Percentiles rank a stretch among this genome's conserved stretches.
Evolutionary conservation across 345 rosid species (phyloP).

Genomic region (Heritiera littoralis): DNA sequence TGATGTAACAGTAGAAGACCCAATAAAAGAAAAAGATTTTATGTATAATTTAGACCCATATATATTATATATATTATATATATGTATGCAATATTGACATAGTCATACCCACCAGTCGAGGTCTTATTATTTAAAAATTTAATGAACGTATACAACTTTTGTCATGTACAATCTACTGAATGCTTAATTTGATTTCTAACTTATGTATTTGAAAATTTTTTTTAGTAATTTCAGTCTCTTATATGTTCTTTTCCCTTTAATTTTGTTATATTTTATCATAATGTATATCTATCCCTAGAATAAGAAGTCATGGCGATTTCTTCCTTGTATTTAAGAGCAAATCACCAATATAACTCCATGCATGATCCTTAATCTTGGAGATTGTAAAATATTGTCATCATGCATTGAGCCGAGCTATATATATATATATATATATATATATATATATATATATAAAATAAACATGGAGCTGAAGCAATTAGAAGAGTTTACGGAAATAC

Average conservation of each 20-base stretch:
- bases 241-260: neutral
- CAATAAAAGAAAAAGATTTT: neutral
- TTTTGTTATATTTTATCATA: neutral
- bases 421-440: too few species aligned
- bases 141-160: too few species aligned
- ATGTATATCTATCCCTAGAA: too few species aligned
- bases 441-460: too few species aligned
- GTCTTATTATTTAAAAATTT: too few species aligned
- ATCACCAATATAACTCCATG: neutral
- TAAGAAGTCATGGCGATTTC: neutral
- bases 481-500: neutral
- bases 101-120: too few species aligned
- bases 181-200: too few species aligned
- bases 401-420: too few species aligned
- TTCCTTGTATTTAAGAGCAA: neutral
- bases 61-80: neutral
- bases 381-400: too few species aligned
- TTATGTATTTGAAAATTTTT: too few species aligned
- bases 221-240: neutral
- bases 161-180: too few species aligned
- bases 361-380: neutral
- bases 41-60: neutral
- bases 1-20: conserved; percentile 19
- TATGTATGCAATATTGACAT: neutral
- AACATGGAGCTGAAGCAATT: too few species aligned